phyloP scores from a whole-genome alignment of 768 basidiomycete species.

The Crassisporium funariophilum region DNA sequence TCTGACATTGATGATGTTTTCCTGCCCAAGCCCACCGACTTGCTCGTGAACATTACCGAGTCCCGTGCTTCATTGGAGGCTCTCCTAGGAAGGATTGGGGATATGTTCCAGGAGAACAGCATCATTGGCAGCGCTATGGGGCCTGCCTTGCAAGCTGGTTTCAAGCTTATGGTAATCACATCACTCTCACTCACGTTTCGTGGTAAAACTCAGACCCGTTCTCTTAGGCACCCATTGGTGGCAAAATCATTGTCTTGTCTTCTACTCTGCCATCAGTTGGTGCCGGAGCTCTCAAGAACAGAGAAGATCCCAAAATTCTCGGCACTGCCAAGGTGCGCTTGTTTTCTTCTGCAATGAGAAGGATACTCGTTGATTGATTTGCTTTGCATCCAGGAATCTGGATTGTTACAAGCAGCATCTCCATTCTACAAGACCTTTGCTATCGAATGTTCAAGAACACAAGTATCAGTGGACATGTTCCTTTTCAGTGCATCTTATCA shows the following conservation, averaged over 20 bases:
- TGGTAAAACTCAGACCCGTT: background rate
- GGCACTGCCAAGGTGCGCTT: slow-evolving; percentile 83
- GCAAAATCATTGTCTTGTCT: slow-evolving; percentile 88
- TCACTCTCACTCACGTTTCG: background rate
- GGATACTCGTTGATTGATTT: background rate
- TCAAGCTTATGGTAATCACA: slow-evolving; percentile 80
- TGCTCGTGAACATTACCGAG: slow-evolving; percentile 94
- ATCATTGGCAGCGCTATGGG: slow-evolving; percentile 93
- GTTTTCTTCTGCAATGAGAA: background rate
- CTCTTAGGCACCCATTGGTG: slow-evolving; percentile 83
- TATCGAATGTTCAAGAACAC: slow-evolving; percentile 95
- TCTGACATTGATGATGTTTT: slow-evolving; percentile 98
- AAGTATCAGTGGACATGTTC: slow-evolving; percentile 99
- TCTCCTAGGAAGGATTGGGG: slow-evolving; percentile 81
- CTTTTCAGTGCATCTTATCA: slow-evolving; percentile 92
- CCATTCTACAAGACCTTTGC: slow-evolving; percentile 99
- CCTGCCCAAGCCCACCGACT: slow-evolving; percentile 92
- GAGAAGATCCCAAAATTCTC: slow-evolving; percentile 95
- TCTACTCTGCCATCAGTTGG: slow-evolving; percentile 87
- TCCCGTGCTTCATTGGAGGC: slow-evolving; percentile 77
- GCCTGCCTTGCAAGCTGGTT: slow-evolving; percentile 93
- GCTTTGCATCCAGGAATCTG: slow-evolving; percentile 71
- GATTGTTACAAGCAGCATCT: slow-evolving; percentile 88
- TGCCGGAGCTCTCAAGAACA: slow-evolving; percentile 89
- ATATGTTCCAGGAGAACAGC: slow-evolving; percentile 98